Evolutionary conservation across 352 stramenopile genomes (phyloP).

Genomic region (Globisporangium abappressorium): DNA sequence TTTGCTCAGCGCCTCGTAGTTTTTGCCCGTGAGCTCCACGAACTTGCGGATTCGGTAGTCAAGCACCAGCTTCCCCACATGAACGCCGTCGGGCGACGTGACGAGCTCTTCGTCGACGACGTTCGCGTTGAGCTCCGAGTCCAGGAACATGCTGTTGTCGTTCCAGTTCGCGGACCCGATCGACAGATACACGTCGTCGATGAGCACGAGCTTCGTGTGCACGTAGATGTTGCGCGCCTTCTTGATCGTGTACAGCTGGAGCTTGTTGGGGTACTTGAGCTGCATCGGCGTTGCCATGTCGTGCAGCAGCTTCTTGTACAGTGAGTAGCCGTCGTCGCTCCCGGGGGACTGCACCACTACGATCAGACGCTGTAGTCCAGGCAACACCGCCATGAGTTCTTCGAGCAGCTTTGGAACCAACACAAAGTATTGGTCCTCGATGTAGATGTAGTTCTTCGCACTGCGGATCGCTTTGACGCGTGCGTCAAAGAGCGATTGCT

Average conservation of each 20-base stretch:
- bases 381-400: conserved; percentile 43
- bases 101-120: conserved; percentile 39
- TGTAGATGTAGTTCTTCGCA: conserved; percentile 58
- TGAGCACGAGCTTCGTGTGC: conserved; percentile 51
- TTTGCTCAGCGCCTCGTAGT: conserved; percentile 31
- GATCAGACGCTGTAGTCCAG: conserved; percentile 38
- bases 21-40: conserved; percentile 40
- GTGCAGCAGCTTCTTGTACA: conserved; percentile 52
- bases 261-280: conserved; percentile 40
- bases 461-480: conserved; percentile 46
- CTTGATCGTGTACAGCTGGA: conserved; percentile 45
- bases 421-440: conserved; percentile 63
- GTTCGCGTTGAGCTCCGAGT: conserved; percentile 51
- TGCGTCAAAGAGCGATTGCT: conserved; percentile 38
- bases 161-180: conserved; percentile 64
- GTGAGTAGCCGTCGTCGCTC: conserved; percentile 23
- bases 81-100: conserved; percentile 26
- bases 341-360: conserved; percentile 34
- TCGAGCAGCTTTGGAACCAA: conserved; percentile 37
- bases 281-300: conserved; percentile 50
- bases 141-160: conserved; percentile 49
- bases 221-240: conserved; percentile 38
- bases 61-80: conserved; percentile 30
- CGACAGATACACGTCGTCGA: conserved; percentile 14
- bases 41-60: conserved; percentile 64